phyloP scores from a whole-genome alignment of 2,329 filamentous ascomycete species.

The Alternaria conjuncta region DNA sequence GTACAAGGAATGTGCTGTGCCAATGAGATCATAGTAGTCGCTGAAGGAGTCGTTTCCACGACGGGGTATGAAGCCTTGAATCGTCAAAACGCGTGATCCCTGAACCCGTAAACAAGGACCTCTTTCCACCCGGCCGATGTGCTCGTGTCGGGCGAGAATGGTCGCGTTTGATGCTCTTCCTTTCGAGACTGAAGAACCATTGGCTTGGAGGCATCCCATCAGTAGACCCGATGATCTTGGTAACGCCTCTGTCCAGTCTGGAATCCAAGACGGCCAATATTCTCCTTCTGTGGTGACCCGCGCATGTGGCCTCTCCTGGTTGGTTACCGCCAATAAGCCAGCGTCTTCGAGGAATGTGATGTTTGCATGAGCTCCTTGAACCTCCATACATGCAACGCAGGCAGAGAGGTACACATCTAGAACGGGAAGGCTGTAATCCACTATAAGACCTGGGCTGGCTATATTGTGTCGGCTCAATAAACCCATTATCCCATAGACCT shows the following conservation, averaged over 20 bases:
- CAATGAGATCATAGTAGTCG: background rate
- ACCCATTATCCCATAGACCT: background rate
- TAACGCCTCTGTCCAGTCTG: background rate
- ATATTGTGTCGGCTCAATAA: background rate
- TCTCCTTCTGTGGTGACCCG: background rate
- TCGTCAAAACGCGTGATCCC: background rate
- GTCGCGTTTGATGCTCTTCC: background rate
- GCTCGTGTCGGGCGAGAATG: background rate
- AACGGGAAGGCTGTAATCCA: background rate
- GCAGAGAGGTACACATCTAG: background rate
- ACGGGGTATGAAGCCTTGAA: background rate
- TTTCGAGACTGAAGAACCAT: background rate
- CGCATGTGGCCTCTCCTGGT: background rate
- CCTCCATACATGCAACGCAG: background rate
- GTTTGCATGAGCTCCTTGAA: background rate
- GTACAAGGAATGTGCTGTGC: background rate
- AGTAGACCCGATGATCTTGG: background rate
- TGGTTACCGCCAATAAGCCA: background rate
- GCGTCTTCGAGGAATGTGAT: background rate
- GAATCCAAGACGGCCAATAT: background rate
- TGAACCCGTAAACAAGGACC: background rate
- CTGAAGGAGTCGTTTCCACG: background rate
- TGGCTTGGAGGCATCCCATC: background rate
- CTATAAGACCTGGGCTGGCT: background rate
- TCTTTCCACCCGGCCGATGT: background rate